phyloP scores from a whole-genome alignment of 2,329 filamentous ascomycete genomes.

The Scorias spongiosa region DNA sequence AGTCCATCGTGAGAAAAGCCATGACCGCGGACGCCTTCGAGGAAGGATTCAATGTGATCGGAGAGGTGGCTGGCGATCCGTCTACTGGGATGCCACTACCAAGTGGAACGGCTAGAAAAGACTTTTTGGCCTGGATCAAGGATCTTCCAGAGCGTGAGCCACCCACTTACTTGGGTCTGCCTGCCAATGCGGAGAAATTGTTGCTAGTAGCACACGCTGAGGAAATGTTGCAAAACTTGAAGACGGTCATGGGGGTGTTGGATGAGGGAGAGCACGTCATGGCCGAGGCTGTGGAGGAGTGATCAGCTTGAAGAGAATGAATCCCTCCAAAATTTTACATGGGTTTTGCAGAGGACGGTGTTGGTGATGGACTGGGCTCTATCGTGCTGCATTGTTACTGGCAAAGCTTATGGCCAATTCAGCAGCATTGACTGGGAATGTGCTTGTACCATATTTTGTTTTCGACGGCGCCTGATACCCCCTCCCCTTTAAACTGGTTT shows the following conservation, averaged over 20 bases:
- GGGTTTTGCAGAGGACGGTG: no score
- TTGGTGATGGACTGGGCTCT: no score
- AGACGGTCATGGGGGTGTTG: constrained; percentile 70
- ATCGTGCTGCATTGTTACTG: no score
- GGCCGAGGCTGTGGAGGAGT: constrained; percentile 19
- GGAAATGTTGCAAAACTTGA: constrained; percentile 70
- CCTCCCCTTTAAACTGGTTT: no score
- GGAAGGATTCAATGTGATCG: constrained; percentile 76
- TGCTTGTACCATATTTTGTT: no score
- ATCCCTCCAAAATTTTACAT: no score
- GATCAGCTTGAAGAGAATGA: no score
- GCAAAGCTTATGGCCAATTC: no score
- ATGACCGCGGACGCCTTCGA: constrained; percentile 85
- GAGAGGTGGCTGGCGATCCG: constrained; percentile 33
- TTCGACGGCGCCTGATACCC: no score
- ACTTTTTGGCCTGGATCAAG: constrained; percentile 87
- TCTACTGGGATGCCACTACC: constrained; percentile 53
- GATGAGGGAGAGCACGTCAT: constrained; percentile 91
- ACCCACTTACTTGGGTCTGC: constrained; percentile 83
- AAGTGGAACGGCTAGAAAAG: constrained; percentile 62
- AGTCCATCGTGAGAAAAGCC: constrained; percentile 57
- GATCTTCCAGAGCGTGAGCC: constrained; percentile 86
- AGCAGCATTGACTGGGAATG: no score
- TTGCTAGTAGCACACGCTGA: constrained; percentile 75
- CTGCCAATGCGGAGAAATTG: constrained; percentile 92